Evolutionary conservation across 179 eudicot species (phyloP).

Genomic region (Carnegiea gigantea): DNA sequence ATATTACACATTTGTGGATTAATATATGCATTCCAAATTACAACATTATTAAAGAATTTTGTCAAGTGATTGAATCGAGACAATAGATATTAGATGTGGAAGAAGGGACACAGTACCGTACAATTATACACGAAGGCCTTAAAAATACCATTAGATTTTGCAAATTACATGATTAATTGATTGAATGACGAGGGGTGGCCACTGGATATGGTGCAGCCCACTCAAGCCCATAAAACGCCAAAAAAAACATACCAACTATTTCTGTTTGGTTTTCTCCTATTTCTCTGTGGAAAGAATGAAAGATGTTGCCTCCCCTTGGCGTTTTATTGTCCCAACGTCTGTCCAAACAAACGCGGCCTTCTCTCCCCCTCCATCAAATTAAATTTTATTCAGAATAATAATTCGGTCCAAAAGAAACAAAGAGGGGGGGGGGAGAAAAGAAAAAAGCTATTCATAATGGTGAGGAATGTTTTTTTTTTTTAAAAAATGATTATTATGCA

Average conservation of each 20-base stretch:
- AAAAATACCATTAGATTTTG: background rate
- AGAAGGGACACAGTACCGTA: conserved; percentile 1
- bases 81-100: background rate
- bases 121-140: background rate
- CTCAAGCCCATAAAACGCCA: background rate
- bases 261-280: background rate
- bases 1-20: no score
- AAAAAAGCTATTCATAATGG: no score
- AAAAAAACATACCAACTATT: background rate
- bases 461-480: no score
- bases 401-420: background rate
- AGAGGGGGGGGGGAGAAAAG: background rate
- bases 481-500: no score
- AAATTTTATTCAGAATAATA: background rate
- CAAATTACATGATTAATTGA: conserved; percentile 4
- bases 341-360: conserved; percentile 31
- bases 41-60: no score
- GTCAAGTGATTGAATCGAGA: background rate
- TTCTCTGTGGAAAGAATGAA: background rate
- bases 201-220: background rate
- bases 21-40: no score
- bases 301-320: background rate
- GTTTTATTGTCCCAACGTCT: conserved; percentile 12
- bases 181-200: background rate
- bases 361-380: conserved; percentile 5